A percentile compares a stretch with the other conserved stretches of the same genome.
Conservation (phyloP, 2,329 filamentous ascomycete genomes). For the Fusarium bactridioides region DNA sequence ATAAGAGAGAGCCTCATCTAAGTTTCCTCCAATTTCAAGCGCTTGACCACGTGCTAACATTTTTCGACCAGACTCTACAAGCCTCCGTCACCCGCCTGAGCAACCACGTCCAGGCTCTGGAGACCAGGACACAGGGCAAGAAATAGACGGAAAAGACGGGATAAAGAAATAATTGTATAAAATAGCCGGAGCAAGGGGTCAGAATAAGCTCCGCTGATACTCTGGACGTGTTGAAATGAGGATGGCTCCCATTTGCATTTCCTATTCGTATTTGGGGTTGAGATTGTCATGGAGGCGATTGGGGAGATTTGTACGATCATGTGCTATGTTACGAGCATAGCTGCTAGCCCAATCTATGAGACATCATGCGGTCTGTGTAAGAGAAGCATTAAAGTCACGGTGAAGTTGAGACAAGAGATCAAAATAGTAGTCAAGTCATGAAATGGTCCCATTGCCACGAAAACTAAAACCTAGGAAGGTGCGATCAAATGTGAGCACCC, state of each 20-base stretch:
- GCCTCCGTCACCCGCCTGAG: slow-evolving; percentile 86
- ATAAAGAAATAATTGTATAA: slow-evolving; percentile 30
- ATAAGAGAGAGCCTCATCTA: background rate
- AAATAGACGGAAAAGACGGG: slow-evolving; percentile 63
- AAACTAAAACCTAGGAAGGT: slow-evolving; percentile 41
- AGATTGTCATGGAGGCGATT: slow-evolving; percentile 1
- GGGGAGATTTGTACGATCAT: slow-evolving; percentile 19
- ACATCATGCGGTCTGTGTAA: background rate
- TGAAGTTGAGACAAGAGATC: background rate
- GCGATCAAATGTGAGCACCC: slow-evolving; percentile 36
- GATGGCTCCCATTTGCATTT: slow-evolving; percentile 4
- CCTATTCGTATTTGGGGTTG: slow-evolving; percentile 1
- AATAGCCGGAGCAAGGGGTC: slow-evolving; percentile 11
- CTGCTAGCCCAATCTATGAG: slow-evolving; percentile 14
- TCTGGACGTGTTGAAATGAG: slow-evolving; percentile 18
- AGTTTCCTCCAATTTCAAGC: background rate
- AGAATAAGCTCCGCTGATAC: background rate
- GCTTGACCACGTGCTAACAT: background rate
- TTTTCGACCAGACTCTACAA: slow-evolving; percentile 75
- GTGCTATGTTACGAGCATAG: slow-evolving; percentile 15
- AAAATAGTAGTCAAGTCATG: slow-evolving; percentile 31
- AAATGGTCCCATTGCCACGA: slow-evolving; percentile 38
- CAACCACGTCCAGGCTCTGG: slow-evolving; percentile 81
- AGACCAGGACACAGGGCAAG: slow-evolving; percentile 80
- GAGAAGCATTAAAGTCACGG: background rate